Percentiles rank a stretch among this genome's conserved stretches.
phyloP scores from a whole-genome alignment of 2,329 filamentous ascomycete species.

The Didymella segeticola region DNA sequence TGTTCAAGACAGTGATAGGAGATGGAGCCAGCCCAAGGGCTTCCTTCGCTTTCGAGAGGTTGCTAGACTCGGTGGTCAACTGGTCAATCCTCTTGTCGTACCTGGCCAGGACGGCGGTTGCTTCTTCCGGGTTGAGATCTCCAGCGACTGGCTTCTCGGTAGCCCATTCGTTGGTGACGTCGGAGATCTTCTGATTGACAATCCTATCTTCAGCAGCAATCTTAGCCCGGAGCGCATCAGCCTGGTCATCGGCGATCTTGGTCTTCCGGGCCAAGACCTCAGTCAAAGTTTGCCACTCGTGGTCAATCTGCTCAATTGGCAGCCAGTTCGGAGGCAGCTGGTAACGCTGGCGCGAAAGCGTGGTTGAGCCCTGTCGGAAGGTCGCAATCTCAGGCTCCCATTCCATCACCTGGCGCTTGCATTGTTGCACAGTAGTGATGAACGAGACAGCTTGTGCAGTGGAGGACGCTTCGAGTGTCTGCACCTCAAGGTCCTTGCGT shows the following conservation, averaged over 20 bases:
- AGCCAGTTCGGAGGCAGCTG: slow-evolving; percentile 95
- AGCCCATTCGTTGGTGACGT: slow-evolving; percentile 87
- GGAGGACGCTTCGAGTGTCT: slow-evolving; percentile 90
- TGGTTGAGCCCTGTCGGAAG: slow-evolving; percentile 94
- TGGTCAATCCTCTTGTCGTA: slow-evolving; percentile 87
- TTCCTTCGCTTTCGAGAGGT: slow-evolving; percentile 96
- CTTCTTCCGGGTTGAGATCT: slow-evolving; percentile 87
- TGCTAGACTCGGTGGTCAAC: slow-evolving; percentile 85
- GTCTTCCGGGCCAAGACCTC: slow-evolving; percentile 91
- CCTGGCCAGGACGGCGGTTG: slow-evolving; percentile 77
- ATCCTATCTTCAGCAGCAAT: slow-evolving; percentile 93
- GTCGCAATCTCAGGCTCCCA: slow-evolving; percentile 97
- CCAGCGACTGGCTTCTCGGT: slow-evolving; percentile 97
- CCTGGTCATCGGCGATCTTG: slow-evolving; percentile 96
- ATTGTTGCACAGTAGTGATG: slow-evolving; percentile 96
- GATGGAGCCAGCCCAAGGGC: slow-evolving; percentile 87
- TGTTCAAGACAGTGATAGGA: slow-evolving; percentile 79
- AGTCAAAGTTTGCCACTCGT: slow-evolving; percentile 92
- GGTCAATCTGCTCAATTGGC: slow-evolving; percentile 93
- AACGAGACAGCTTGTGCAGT: slow-evolving; percentile 98
- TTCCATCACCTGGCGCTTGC: slow-evolving; percentile 88
- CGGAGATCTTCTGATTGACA: slow-evolving; percentile 84
- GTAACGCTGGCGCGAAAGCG: slow-evolving; percentile 87
- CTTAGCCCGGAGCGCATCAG: slow-evolving; percentile 91
- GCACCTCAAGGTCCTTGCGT: slow-evolving; percentile 85